phyloP scores from a whole-genome alignment of 176 grass and related monocot genomes.

The Eragrostis nindensis region DNA sequence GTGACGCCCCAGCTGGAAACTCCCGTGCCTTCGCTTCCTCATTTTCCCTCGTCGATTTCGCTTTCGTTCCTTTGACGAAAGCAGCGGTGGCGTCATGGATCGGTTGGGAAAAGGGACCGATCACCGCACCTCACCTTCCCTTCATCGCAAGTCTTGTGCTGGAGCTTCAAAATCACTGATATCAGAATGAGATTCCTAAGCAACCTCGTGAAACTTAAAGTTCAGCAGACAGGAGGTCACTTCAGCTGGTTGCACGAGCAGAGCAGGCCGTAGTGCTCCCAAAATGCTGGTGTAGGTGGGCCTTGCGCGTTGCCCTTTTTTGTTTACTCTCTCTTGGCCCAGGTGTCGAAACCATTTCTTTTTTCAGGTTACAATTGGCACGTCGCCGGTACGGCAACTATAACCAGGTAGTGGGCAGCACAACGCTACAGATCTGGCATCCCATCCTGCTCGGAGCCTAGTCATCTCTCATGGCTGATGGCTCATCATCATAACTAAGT shows the following conservation, averaged over 20 bases:
- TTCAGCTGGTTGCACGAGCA: too few species aligned
- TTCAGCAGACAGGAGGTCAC: too few species aligned
- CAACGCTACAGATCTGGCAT: not conserved
- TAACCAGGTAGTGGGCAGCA: not conserved
- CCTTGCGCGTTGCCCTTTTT: too few species aligned
- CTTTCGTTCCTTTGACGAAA: not conserved
- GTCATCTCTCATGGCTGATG: not conserved
- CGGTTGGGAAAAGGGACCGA: conserved; percentile 32
- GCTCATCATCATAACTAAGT: too few species aligned
- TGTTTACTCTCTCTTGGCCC: not conserved
- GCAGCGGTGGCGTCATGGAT: not conserved
- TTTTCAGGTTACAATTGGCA: not conserved
- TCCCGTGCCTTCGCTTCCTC: not conserved
- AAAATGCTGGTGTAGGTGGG: too few species aligned
- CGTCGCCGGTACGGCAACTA: conserved; percentile 6
- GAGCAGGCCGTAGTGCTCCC: too few species aligned
- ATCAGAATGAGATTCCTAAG: not conserved
- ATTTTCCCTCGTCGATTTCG: not conserved
- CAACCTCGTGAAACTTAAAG: not conserved
- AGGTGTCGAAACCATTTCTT: not conserved
- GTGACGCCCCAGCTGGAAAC: not conserved
- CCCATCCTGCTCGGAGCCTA: not conserved
- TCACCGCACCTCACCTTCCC: conserved; percentile 21
- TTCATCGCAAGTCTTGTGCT: not conserved
- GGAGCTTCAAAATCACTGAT: not conserved